A percentile compares a stretch with the other conserved stretches of the same genome.
Evolutionary conservation across 228 moss, liverwort and hornwort species (phyloP).

Genomic region (Sphagnum fallax): DNA sequence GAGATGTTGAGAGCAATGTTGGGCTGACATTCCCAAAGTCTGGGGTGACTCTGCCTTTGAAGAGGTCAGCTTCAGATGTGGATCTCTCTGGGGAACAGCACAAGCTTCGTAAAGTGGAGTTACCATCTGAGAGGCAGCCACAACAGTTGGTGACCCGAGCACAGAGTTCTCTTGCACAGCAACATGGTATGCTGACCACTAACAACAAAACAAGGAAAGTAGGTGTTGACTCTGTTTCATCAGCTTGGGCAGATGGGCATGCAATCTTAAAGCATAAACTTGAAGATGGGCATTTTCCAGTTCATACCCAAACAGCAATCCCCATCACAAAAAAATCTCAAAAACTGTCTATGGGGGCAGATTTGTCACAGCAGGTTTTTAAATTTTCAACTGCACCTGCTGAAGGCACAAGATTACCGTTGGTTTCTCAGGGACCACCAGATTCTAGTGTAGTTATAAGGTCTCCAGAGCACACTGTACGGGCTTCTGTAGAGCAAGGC

Average conservation of each 20-base stretch:
- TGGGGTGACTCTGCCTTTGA: constrained; percentile 11
- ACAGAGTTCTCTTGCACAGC: constrained; percentile 5
- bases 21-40: constrained; percentile 1
- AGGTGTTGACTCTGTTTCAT: not conserved
- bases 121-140: constrained; percentile 1
- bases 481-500: too few relatives aligned
- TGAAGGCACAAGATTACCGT: constrained; percentile 1
- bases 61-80: constrained; percentile 6
- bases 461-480: too few relatives aligned
- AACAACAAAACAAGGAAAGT: not conserved
- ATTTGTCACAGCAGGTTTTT: too few relatives aligned
- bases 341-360: too few relatives aligned
- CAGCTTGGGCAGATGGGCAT: constrained; percentile 2
- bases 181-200: not conserved
- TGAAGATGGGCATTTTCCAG: not conserved
- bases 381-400: too few relatives aligned
- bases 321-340: too few relatives aligned
- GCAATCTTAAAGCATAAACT: not conserved
- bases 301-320: not conserved
- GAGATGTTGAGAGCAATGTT: not conserved
- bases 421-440: constrained; percentile 3
- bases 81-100: constrained; percentile 1
- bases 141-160: constrained; percentile 6
- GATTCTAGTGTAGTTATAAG: too few relatives aligned
- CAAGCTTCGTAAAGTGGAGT: constrained; percentile 10